Evolutionary conservation across 257 asterid species (phyloP).

Genomic region (Leptodermis oblonga): DNA sequence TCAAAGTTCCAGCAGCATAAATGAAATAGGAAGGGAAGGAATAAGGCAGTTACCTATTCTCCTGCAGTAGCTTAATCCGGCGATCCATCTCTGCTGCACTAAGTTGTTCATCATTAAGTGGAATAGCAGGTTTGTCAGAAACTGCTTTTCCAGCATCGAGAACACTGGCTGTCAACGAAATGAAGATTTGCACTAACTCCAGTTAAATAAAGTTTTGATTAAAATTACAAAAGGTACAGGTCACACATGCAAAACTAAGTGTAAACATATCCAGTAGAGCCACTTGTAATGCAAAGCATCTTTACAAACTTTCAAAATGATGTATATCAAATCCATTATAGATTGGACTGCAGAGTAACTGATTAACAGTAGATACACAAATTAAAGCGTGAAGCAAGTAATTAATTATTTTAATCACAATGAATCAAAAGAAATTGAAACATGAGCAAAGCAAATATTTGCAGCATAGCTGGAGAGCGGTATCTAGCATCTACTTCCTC

Average conservation of each 20-base stretch:
- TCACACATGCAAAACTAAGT: neutral
- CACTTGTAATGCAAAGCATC: neutral
- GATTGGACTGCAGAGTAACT: neutral
- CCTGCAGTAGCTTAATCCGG: slow-evolving; percentile 75
- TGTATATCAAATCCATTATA: neutral
- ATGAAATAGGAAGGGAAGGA: neutral
- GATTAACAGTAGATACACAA: neutral
- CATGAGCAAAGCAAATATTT: neutral
- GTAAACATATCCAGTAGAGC: neutral
- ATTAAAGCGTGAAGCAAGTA: neutral
- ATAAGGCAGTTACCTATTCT: slow-evolving; percentile 51
- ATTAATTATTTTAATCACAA: neutral
- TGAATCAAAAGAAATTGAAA: neutral
- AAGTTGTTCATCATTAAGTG: slow-evolving; percentile 66
- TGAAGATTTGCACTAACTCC: neutral
- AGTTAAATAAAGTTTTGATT: neutral
- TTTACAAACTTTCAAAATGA: neutral
- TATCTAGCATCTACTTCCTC: neutral
- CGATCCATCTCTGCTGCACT: slow-evolving; percentile 72
- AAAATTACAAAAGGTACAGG: neutral
- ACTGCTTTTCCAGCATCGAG: slow-evolving; percentile 50
- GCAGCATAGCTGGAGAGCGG: neutral
- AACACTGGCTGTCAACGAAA: slow-evolving; percentile 58
- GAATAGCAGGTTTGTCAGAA: slow-evolving; percentile 39
- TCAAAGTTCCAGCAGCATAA: neutral